Evolutionary conservation across 2,329 filamentous ascomycete species (phyloP).

Genomic region (Aureobasidium subglaciale): DNA sequence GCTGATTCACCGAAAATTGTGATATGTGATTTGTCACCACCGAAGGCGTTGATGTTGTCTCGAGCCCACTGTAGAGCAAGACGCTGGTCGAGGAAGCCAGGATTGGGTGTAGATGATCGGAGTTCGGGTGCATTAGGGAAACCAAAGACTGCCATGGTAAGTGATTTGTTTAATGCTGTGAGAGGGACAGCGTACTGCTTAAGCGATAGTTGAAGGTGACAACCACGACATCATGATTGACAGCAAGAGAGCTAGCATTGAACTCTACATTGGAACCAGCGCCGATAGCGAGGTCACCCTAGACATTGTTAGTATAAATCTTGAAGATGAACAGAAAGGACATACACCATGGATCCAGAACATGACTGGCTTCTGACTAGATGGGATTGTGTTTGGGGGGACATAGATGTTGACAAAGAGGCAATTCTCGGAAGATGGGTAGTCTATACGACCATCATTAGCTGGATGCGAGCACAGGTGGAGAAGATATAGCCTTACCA

Average conservation of each 20-base stretch:
- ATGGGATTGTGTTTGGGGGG: background rate
- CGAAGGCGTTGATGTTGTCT: constrained; percentile 31
- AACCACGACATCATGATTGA: background rate
- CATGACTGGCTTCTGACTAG: background rate
- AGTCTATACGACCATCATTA: too few species aligned
- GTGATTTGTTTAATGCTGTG: too few species aligned
- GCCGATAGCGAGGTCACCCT: too few species aligned
- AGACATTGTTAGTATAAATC: background rate
- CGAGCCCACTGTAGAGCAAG: constrained; percentile 34
- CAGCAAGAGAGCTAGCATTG: background rate
- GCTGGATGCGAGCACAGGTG: too few species aligned
- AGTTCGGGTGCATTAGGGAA: background rate
- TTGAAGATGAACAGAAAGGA: background rate
- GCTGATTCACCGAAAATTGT: constrained; percentile 36
- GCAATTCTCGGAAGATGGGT: too few species aligned
- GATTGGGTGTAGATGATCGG: constrained; percentile 24
- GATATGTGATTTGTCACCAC: constrained; percentile 30
- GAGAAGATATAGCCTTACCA: too few species aligned
- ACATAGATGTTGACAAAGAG: too few species aligned
- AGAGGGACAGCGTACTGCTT: background rate
- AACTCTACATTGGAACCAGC: too few species aligned
- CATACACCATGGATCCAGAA: background rate
- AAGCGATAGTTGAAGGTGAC: constrained; percentile 5
- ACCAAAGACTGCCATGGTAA: background rate
- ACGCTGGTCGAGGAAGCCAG: constrained; percentile 34